These are phyloP conservation scores for Quercus lobata DNA, from an alignment of 331 rosid genomes.

Conservation along the genomic window DNA sequence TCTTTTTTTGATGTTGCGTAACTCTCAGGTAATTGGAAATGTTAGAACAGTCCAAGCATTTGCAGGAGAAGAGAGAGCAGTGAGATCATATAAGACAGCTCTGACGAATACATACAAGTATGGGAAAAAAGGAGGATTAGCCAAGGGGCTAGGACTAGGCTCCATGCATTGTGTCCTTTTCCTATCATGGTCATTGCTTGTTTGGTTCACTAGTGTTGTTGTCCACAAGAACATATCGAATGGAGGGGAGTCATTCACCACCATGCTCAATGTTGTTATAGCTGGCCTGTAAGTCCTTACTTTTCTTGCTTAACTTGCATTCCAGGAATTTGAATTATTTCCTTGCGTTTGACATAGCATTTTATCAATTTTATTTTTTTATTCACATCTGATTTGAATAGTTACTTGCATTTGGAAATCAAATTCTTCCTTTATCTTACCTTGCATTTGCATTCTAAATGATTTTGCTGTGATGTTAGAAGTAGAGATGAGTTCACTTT, in stretches of 20 bases:
- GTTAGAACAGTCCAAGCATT: constrained; percentile 97
- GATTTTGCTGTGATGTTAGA: neutral
- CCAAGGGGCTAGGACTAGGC: constrained; percentile 92
- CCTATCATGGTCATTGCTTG: constrained; percentile 87
- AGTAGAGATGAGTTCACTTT: neutral
- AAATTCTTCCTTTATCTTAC: neutral
- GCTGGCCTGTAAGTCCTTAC: constrained; percentile 83
- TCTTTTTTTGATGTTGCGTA: neutral
- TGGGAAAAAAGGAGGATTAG: constrained; percentile 81
- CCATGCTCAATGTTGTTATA: constrained; percentile 97
- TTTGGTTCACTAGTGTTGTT: constrained; percentile 85
- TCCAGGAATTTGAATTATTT: neutral
- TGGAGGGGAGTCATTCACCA: constrained; percentile 95
- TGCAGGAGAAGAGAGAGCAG: constrained; percentile 92
- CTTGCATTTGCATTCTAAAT: neutral
- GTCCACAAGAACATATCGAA: constrained; percentile 87
- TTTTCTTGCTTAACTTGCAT: neutral
- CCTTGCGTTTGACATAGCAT: neutral
- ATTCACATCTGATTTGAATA: neutral
- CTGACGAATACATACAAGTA: constrained; percentile 63
- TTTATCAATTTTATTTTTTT: neutral
- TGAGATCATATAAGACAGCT: constrained; percentile 64
- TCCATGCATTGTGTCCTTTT: constrained; percentile 89
- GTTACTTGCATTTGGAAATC: neutral
- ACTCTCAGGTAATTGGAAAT: constrained; percentile 74